Evolutionary conservation across 1,139 yeast genomes (phyloP), one percentile per base, ranked within the genome.

Genomic region (Zygotorulaspora mrakii): DNA sequence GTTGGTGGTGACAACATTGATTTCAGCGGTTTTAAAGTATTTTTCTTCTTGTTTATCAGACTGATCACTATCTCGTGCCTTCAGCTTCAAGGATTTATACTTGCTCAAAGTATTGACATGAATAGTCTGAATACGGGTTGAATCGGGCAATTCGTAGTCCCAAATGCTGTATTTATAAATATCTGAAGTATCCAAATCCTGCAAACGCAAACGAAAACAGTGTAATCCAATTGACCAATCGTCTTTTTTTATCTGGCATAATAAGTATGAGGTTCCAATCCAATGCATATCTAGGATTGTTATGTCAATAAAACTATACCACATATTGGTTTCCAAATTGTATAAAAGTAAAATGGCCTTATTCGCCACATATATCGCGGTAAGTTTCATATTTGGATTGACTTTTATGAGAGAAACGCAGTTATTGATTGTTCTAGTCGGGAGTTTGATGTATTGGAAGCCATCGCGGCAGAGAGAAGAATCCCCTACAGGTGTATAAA

Each of bases 341-440:
- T 54, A 53, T 4, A 62, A 38, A 11, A 59, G 38, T 31, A 62
- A 37, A 8, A 57, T 40, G 28, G 53, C 51, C 34, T 61, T 62
- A 42, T 62, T 62, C 0, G 60, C 46, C 3, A 61, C 51, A 37
- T 48, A 54, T 4, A 48, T 47, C 1, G 63, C 61, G 42, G 58
- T 25, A 25, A 57, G 29, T 28, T 53, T 55, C 22, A 49, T 26
- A 33, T 47, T 44, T 4, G 61, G 55, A 35, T 51, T 58, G 3
- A 52, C 35, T 22, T 54, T 48, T 3, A 54, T 43, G 9, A 47
- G 37, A 2, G 60, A 33, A 4, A 57, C 44, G 31, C 48, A 43
- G 35, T 62, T 62, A 34, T 62, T 62, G 18, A 53, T 40, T 3
- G 62, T 53, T 36, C 53, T 56, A 4, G 63, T 54, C 3, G 65